phyloP scores from a whole-genome alignment of 1,284 basidiomycete species.

The Phylloporus sp. region DNA sequence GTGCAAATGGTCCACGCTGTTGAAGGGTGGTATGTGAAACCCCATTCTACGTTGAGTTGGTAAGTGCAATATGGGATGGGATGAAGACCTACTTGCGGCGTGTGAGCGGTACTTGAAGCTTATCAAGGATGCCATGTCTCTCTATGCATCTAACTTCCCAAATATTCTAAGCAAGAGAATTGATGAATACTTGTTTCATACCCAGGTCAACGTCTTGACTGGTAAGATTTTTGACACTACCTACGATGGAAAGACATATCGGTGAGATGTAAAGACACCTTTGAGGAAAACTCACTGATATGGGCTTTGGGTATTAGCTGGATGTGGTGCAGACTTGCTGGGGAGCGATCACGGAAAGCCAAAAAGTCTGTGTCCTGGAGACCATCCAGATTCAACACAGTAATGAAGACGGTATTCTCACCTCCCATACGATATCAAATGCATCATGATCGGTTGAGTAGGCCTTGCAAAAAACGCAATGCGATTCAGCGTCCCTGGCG shows the following conservation, averaged over 20 bases:
- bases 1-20: conserved; percentile 82
- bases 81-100: conserved; percentile 53
- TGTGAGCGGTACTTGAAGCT: conserved; percentile 47
- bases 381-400: neutral
- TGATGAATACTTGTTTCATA: conserved; percentile 15
- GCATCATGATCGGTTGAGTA: conserved; percentile 24
- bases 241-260: conserved; percentile 13
- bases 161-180: neutral
- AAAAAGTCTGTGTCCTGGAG: conserved; percentile 38
- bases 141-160: conserved; percentile 64
- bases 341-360: conserved; percentile 38
- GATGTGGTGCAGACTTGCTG: conserved; percentile 37
- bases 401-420: conserved; percentile 9
- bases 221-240: conserved; percentile 30
- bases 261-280: neutral
- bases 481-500: neutral
- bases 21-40: conserved; percentile 86
- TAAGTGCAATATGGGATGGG: neutral
- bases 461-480: conserved; percentile 36
- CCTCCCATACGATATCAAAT: conserved; percentile 42
- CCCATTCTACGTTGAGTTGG: conserved; percentile 59
- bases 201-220: conserved; percentile 34
- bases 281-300: conserved; percentile 28
- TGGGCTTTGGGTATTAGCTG: conserved; percentile 38
- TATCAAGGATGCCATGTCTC: conserved; percentile 58